Evolutionary conservation across 129 eudicot species (phyloP), one percentile per base, ranked within the genome.

Genomic region (Arctium minus): DNA sequence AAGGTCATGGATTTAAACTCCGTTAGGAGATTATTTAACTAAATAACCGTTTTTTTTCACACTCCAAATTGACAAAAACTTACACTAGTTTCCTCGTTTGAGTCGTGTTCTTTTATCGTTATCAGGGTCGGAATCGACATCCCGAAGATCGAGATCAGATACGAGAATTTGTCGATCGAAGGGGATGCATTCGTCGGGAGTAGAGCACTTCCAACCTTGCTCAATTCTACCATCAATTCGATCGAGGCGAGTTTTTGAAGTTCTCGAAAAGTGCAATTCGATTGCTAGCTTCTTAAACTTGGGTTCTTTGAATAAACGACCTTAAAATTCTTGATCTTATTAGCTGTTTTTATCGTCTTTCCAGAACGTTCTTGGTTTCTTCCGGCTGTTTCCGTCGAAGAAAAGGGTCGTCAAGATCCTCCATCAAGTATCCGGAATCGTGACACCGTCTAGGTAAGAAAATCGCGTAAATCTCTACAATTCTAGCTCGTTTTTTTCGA

Each of bases 171-270:
- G 81, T 91, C 90, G 0, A 82, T 93, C 1, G 90, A 91, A 82
- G 98, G 98, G 68, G 98, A 89, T 36, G 90, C 90, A 7, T 88
- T 88, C 69, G 92, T 82, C 18, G 98, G 97, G 76, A 83, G 88
- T 37, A 88, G 98, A 83, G 97, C 98, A 56, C 98, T 91, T 75
- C 98, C 98, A 42, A 93, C 98, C 44, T 82, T 93, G 82, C 80
- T 79, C 69, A 93, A 93, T 62, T 77, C 92, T 42, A 88, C 94
- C 3, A 78, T 93, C 79, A 93, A 93, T 74, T 81, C 82, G 15
- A 5, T 91, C 8, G 98, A 93, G 97, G 98, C 84, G 80, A 17
- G 71, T 78, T 68, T 5, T 13, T 74, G 10, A 72, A 6, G 18
- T 46, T 75, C 18, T 12, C 2, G 27, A 38, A 18, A 68, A 30